Conservation (phyloP, 148 eudicot genomes). For the Spergularia marina region DNA sequence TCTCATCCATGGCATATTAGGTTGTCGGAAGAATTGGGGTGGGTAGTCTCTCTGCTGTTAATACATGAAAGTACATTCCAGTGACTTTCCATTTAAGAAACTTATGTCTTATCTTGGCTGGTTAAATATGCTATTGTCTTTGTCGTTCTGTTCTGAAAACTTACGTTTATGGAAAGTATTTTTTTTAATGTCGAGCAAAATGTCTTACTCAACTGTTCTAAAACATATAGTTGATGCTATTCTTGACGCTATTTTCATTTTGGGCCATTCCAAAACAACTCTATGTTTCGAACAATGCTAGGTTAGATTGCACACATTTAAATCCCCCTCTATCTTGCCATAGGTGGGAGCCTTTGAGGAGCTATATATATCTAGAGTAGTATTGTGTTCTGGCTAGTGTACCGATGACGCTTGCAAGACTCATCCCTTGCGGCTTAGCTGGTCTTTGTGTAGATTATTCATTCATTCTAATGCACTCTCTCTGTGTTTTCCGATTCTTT, state of each 20-base stretch:
- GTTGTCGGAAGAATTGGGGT: conserved; percentile 98
- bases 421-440: background rate
- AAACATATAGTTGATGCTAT: too few relatives aligned
- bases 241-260: too few relatives aligned
- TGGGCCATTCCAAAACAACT: too few relatives aligned
- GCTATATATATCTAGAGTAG: background rate
- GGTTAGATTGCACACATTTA: too few relatives aligned
- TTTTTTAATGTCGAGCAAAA: too few relatives aligned
- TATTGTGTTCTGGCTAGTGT: background rate
- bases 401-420: background rate
- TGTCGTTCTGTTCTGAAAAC: background rate
- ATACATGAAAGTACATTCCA: background rate
- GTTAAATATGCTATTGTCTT: background rate
- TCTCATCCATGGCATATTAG: conserved; percentile 86
- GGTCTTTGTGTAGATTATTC: background rate
- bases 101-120: background rate
- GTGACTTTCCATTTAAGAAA: background rate
- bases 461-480: background rate
- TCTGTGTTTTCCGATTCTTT: too few relatives aligned
- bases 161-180: background rate
- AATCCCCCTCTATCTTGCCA: too few relatives aligned
- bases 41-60: conserved; percentile 20
- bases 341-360: too few relatives aligned
- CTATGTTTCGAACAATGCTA: too few relatives aligned
- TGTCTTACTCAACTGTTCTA: too few relatives aligned